Evolutionary conservation across 805 yeast species (phyloP), one percentile per base, ranked within the genome.

Genomic region (Candida coleopterorum): DNA sequence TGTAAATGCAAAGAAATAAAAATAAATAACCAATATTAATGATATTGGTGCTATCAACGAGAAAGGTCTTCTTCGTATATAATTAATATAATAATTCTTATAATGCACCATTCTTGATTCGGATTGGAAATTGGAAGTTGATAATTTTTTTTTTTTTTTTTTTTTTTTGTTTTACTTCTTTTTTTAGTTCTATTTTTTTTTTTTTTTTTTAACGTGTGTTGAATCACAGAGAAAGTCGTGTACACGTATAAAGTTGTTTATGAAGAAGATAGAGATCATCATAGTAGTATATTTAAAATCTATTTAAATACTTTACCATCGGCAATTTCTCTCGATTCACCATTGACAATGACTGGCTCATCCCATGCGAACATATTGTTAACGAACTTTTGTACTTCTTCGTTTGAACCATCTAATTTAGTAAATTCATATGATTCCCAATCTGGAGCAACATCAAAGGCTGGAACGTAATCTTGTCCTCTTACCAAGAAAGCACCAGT

Each of bases 361-460:
- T 90, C 98, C 97, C 97, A 90, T 53, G 97, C 95, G 82, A 95
- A 86, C 81, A 88, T 74, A 79, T 88, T 85, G 68, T 85, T 74
- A 55, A 93, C 66, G 58, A 86, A 85, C 47, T 73, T 85, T 68
- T 75, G 81, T 74, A 76, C 85, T 60, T 77, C 93, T 50, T 76
- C 78, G 51, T 77, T 77, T 55, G 87, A 54, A 44, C 82, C 76
- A 62, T 90, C 97, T 58, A 90, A 74, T 74, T 85, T 81, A 60
- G 78, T 70, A 84, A 77, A 87, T 42, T 62, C 60, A 74, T 86
- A 90, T 34, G 96, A 86, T 73, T 90, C 97, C 95, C 95, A 88
- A 72, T 93, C 98, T 67, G 98, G 97, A 60, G 97, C 98, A 65
- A 93, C 97, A 49, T 90, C 85, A 60, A 90, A 87, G 46, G 96